Evolutionary conservation across 2,329 filamentous ascomycete species (phyloP), one percentile per base, ranked within the genome.

Genomic region (Diplodia seriata): DNA sequence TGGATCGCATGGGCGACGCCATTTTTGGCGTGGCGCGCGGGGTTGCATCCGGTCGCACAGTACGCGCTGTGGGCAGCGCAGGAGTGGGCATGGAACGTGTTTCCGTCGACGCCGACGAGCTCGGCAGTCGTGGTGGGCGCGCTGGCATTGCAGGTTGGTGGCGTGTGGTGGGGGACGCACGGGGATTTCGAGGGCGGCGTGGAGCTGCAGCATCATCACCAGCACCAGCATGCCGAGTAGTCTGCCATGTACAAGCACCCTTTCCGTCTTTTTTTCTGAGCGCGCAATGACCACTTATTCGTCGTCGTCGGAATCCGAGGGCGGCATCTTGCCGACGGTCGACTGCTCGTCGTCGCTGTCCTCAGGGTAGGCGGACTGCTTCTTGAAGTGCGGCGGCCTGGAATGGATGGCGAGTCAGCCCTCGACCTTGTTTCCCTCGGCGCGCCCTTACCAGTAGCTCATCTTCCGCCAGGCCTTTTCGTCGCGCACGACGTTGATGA

Each of bases 1-100:
- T 97, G 96, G 83, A 86, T 97, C 69, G 91, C 91, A 33, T 97
- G 94, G 94, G 87, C 91, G 15, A 92, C 92, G 7, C 94, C 94
- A 0, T 96, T 92, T 77, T 83, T 97, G 70, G 85, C 97, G 64
- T 97, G 93, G 93, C 87, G 88, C 74, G 87, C 89, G 67, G 89
- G 90, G 1, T 81, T 89, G 69, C 89, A 90, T 73, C 90, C 91
- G 0, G 75, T 90, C 12, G 74, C 90, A 38, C 86, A 93, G 72
- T 90, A 90, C 74, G 81, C 80, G 4, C 79, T 94, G 11, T 97
- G 92, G 91, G 85, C 84, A 3, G 84, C 87, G 69, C 94, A 97
- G 79, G 94, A 97, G 78, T 94, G 91, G 89, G 92, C 91, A 14
- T 97, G 94, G 94, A 97, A 97, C 73, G 88, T 94, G 11, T 97